Evolutionary conservation across 2,329 filamentous ascomycete genomes (phyloP).

Genomic region (Myriosclerotinia curreyana): DNA sequence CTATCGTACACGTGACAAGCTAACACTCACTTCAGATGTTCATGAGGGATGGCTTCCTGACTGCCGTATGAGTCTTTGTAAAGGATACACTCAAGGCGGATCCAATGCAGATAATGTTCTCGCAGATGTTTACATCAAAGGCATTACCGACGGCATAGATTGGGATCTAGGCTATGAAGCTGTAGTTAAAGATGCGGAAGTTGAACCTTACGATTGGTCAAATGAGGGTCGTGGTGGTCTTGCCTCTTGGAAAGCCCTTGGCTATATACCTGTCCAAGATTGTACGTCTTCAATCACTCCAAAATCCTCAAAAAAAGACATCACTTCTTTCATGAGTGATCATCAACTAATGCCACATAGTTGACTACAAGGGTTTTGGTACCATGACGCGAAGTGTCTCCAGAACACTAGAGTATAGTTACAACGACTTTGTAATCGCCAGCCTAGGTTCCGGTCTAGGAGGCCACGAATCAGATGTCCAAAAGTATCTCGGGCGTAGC

Average conservation of each 20-base stretch:
- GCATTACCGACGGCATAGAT: slow-evolving; percentile 59
- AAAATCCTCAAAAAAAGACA: background rate
- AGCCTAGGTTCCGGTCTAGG: slow-evolving; percentile 57
- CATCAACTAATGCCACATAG: background rate
- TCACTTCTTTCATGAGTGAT: background rate
- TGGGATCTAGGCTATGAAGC: slow-evolving; percentile 70
- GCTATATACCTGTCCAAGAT: slow-evolving; percentile 69
- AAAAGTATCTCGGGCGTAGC: slow-evolving; percentile 30
- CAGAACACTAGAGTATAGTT: slow-evolving; percentile 71
- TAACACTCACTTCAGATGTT: slow-evolving; percentile 9
- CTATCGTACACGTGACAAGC: background rate
- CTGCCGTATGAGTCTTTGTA: slow-evolving; percentile 64
- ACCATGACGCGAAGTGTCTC: slow-evolving; percentile 68
- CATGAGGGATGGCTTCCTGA: slow-evolving; percentile 51
- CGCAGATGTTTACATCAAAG: slow-evolving; percentile 67
- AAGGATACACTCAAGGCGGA: slow-evolving; percentile 71
- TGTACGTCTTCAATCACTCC: slow-evolving; percentile 31
- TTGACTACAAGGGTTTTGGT: slow-evolving; percentile 62
- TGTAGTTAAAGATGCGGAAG: slow-evolving; percentile 57
- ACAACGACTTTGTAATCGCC: slow-evolving; percentile 69
- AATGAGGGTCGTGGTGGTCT: slow-evolving; percentile 68
- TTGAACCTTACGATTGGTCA: slow-evolving; percentile 62
- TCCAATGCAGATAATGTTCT: slow-evolving; percentile 72
- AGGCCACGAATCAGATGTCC: slow-evolving; percentile 50
- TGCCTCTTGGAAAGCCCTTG: slow-evolving; percentile 65